Evolutionary conservation across 2,329 filamentous ascomycete genomes (phyloP).

Genomic region (Diaporthe sp.): DNA sequence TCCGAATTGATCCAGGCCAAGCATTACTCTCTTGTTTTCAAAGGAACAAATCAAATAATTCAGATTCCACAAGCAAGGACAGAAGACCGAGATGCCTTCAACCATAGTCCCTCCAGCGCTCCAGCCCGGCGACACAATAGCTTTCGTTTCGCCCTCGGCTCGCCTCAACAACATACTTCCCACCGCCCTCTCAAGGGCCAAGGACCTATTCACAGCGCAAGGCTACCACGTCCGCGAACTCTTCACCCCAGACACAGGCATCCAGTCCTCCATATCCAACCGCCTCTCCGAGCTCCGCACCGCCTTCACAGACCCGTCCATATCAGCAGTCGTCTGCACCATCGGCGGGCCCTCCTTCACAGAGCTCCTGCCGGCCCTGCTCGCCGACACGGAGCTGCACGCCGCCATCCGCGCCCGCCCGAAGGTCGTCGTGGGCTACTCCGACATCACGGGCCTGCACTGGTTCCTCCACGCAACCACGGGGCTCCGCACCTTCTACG

Average conservation of each 20-base stretch:
- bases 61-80: neutral
- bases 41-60: neutral
- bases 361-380: slow-evolving; percentile 55
- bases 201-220: slow-evolving; percentile 46
- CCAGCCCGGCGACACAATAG: slow-evolving; percentile 54
- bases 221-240: slow-evolving; percentile 54
- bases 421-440: slow-evolving; percentile 58
- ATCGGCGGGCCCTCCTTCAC: slow-evolving; percentile 55
- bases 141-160: slow-evolving; percentile 56
- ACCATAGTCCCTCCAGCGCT: slow-evolving; percentile 43
- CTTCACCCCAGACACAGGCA: slow-evolving; percentile 48
- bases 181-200: slow-evolving; percentile 49
- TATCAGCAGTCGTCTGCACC: slow-evolving; percentile 56
- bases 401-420: slow-evolving; percentile 51
- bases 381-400: slow-evolving; percentile 54
- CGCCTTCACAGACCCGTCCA: slow-evolving; percentile 53
- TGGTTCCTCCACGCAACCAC: slow-evolving; percentile 55
- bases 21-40: neutral
- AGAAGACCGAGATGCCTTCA: neutral
- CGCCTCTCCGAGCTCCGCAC: slow-evolving; percentile 54
- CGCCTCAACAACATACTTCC: slow-evolving; percentile 52
- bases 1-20: neutral
- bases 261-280: slow-evolving; percentile 52
- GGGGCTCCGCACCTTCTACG: slow-evolving; percentile 60
- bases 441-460: slow-evolving; percentile 58